Evolutionary conservation across 768 basidiomycete genomes (phyloP).

Genomic region (Lactarius quietus): DNA sequence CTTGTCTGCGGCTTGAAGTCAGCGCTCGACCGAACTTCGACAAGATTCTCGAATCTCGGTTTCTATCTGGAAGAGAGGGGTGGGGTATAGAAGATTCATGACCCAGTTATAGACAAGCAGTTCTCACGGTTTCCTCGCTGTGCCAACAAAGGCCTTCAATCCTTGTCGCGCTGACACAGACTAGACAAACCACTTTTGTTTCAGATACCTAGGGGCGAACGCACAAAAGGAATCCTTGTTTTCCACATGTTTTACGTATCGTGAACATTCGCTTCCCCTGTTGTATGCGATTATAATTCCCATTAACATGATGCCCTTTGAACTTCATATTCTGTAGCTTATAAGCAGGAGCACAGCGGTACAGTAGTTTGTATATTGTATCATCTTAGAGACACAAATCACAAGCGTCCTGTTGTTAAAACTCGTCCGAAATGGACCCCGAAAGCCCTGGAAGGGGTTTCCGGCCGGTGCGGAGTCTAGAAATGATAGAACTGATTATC

Average conservation of each 20-base stretch:
- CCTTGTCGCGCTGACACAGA: conserved; percentile 6
- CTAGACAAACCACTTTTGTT: conserved; percentile 1
- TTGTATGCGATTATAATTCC: conserved; percentile 13
- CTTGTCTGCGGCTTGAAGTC: conserved; percentile 81
- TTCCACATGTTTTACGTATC: conserved; percentile 13
- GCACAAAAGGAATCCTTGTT: not conserved
- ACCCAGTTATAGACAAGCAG: conserved; percentile 9
- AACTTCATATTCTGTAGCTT: conserved; percentile 9
- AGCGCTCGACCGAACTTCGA: conserved; percentile 82
- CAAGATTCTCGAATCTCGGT: conserved; percentile 71
- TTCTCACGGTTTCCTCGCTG: conserved; percentile 5
- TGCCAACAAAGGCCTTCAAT: conserved; percentile 1
- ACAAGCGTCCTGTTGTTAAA: not conserved
- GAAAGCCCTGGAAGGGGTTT: conserved; percentile 5
- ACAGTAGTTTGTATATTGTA: conserved; percentile 10
- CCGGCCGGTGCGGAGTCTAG: conserved; percentile 21
- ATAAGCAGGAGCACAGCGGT: conserved; percentile 2
- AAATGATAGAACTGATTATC: conserved; percentile 23
- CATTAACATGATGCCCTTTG: conserved; percentile 4
- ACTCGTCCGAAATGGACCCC: not conserved
- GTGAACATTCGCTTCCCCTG: conserved; percentile 5
- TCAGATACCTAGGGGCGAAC: conserved; percentile 15
- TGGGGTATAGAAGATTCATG: conserved; percentile 49
- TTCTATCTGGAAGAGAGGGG: conserved; percentile 72
- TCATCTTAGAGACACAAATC: conserved; percentile 7